Evolutionary conservation across 1,284 basidiomycete genomes (phyloP).

Genomic region (Ustanciosporium gigantosporum): DNA sequence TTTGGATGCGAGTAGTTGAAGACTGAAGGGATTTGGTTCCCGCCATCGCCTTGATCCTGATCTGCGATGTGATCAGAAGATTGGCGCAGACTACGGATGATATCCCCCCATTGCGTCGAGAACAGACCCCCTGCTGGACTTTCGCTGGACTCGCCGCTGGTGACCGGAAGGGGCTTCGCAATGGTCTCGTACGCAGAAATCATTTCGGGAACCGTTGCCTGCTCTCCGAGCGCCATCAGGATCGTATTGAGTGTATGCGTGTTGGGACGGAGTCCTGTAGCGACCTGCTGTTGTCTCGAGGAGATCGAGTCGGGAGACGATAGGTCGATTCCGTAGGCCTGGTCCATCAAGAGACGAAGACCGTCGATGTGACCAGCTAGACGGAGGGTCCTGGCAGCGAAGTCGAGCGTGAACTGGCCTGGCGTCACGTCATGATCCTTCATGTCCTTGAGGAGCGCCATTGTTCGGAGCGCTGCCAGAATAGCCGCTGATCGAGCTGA

Average conservation of each 20-base stretch:
- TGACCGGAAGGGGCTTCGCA: slow-evolving; percentile 34
- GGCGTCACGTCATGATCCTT: slow-evolving; percentile 35
- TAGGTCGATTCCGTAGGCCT: slow-evolving; percentile 53
- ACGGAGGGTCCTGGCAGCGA: slow-evolving; percentile 46
- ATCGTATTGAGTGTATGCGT: slow-evolving; percentile 56
- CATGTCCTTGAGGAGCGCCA: slow-evolving; percentile 46
- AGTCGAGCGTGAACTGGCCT: slow-evolving; percentile 44
- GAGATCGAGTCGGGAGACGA: slow-evolving; percentile 29
- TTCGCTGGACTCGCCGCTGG: not conserved
- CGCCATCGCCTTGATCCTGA: slow-evolving; percentile 2
- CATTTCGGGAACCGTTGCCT: slow-evolving; percentile 54
- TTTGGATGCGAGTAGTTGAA: slow-evolving; percentile 15
- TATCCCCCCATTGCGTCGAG: slow-evolving; percentile 25
- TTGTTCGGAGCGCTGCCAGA: slow-evolving; percentile 36
- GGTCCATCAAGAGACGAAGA: slow-evolving; percentile 40
- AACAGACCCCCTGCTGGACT: slow-evolving; percentile 19
- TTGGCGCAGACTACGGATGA: slow-evolving; percentile 31
- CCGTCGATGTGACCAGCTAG: slow-evolving; percentile 50
- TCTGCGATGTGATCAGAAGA: slow-evolving; percentile 6
- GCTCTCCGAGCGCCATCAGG: slow-evolving; percentile 58
- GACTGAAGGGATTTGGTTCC: slow-evolving; percentile 7
- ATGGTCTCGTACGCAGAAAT: slow-evolving; percentile 53
- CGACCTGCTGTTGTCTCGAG: slow-evolving; percentile 2
- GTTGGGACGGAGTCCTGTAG: slow-evolving; percentile 16
- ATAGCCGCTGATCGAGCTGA: slow-evolving; percentile 33